A percentile compares a stretch with the other conserved stretches of the same genome.
phyloP scores from a whole-genome alignment of 208 protist genomes.

The Crithidia fasciculata region DNA sequence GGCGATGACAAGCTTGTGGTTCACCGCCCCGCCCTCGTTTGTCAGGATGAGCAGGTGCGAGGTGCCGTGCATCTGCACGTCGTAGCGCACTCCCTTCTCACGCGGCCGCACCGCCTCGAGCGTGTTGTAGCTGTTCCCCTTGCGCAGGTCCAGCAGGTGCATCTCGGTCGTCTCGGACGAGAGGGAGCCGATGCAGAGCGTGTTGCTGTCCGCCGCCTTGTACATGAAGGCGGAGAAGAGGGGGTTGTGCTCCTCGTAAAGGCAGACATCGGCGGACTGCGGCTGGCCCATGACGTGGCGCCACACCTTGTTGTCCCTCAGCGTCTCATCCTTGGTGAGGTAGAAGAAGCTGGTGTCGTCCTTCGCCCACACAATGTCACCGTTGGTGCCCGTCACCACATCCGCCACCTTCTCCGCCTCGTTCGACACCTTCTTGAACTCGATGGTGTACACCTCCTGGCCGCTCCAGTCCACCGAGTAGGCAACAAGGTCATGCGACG shows the following conservation, averaged over 20 bases:
- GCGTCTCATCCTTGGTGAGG: conserved; percentile 75
- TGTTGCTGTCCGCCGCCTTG: conserved; percentile 73
- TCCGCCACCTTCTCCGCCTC: conserved; percentile 38
- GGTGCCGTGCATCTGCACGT: conserved; percentile 76
- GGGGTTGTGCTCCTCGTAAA: conserved; percentile 81
- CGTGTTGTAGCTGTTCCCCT: conserved; percentile 51
- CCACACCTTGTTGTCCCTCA: conserved; percentile 88
- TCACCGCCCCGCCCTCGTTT: conserved; percentile 79
- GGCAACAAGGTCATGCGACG: conserved; percentile 65
- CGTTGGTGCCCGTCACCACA: conserved; percentile 73
- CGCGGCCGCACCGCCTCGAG: conserved; percentile 75
- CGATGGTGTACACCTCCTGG: conserved; percentile 87
- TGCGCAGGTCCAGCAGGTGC: conserved; percentile 77
- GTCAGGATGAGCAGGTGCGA: conserved; percentile 76
- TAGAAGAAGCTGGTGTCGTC: conserved; percentile 83
- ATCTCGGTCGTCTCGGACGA: conserved; percentile 85
- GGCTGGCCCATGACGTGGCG: conserved; percentile 78
- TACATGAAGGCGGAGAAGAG: conserved; percentile 66
- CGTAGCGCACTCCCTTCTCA: conserved; percentile 84
- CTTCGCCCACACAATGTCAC: conserved; percentile 72
- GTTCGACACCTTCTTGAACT: conserved; percentile 45
- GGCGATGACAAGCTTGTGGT: conserved; percentile 77
- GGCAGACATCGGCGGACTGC: conserved; percentile 74
- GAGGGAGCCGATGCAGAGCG: conserved; percentile 59
- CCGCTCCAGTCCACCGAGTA: conserved; percentile 89